Base-by-base conservation (phyloP, 805 yeast species). In the Jamesozyma piceae region DNA sequence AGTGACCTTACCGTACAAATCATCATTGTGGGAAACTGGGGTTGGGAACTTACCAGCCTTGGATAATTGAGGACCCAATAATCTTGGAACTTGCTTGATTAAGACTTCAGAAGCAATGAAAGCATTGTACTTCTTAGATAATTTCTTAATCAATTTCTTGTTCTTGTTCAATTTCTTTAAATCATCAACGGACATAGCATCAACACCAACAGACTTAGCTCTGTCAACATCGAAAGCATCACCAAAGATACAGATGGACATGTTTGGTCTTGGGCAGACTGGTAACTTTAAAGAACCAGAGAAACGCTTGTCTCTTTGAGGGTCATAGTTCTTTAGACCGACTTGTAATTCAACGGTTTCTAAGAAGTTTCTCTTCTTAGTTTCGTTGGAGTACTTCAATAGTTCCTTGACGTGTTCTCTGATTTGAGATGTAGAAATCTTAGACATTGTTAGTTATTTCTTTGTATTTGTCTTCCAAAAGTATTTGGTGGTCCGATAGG, bases 1-100 rank as follows among this genome's bases (percentile, higher is more conserved):
- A 65, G 76, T 80, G 65, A 92, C 92, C 86, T 90, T 92, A 60
- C 79, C 68, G 82, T 86, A 85, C 70, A 92, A 81, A 73, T 92
- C 98, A 71, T 92, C 99, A 73, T 85, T 79, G 85, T 92, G 98
- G 57, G 99, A 92, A 64, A 92, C 98, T 76, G 99, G 99, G 72
- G 97, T 90, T 74, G 99, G 99, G 96, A 92, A 92, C 90, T 92
- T 92, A 84, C 98, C 98, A 69, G 97, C 97, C 85, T 92, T 92
- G 62, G 98, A 92, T 69, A 92, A 87, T 74, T 90, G 96, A 73
- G 99, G 99, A 78, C 99, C 99, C 70, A 92, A 81, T 71, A 92
- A 81, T 83, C 99, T 92, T 76, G 99, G 99, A 71, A 92, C 95
- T 80, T 92, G 98, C 82, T 92, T 92, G 73, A 92, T 92, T 73